Evolutionary conservation across 1,284 basidiomycete genomes (phyloP).

Genomic region (Ceratobasidium sp.): DNA sequence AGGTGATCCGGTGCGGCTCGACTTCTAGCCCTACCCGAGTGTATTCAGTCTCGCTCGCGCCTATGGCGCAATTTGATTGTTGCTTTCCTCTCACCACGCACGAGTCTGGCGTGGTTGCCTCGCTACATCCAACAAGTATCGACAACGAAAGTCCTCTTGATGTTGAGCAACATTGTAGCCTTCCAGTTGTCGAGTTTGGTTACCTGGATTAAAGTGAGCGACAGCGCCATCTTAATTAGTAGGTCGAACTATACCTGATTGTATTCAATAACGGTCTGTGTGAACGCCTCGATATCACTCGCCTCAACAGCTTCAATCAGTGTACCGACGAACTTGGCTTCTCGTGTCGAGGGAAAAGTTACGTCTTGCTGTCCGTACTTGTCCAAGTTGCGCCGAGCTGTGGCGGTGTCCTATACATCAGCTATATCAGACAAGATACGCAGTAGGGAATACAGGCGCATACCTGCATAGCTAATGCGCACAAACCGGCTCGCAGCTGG

Average conservation of each 20-base stretch:
- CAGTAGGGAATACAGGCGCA: conserved; percentile 53
- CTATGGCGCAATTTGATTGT: too few species aligned
- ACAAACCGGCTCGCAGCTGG: conserved; percentile 89
- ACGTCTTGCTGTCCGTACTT: conserved; percentile 83
- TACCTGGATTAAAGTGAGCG: conserved; percentile 62
- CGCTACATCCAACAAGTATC: too few species aligned
- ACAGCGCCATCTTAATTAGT: background rate
- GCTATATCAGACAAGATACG: conserved; percentile 38
- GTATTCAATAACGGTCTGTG: conserved; percentile 83
- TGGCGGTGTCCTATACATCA: conserved; percentile 80
- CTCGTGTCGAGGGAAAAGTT: conserved; percentile 86
- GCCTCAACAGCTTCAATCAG: conserved; percentile 84
- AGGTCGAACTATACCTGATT: conserved; percentile 61
- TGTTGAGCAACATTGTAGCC: conserved; percentile 86
- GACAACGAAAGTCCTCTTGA: conserved; percentile 84
- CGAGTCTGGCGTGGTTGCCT: too few species aligned
- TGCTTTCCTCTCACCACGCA: too few species aligned
- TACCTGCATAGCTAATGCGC: conserved; percentile 90
- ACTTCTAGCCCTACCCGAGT: too few species aligned
- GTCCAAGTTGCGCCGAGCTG: conserved; percentile 80
- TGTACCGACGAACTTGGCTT: conserved; percentile 86
- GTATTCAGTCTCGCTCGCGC: too few species aligned
- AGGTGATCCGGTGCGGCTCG: too few species aligned
- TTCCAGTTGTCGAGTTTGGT: conserved; percentile 96
- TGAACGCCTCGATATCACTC: conserved; percentile 84